Conservation (phyloP, 1,139 yeast species). For the Diutina sp. region DNA sequence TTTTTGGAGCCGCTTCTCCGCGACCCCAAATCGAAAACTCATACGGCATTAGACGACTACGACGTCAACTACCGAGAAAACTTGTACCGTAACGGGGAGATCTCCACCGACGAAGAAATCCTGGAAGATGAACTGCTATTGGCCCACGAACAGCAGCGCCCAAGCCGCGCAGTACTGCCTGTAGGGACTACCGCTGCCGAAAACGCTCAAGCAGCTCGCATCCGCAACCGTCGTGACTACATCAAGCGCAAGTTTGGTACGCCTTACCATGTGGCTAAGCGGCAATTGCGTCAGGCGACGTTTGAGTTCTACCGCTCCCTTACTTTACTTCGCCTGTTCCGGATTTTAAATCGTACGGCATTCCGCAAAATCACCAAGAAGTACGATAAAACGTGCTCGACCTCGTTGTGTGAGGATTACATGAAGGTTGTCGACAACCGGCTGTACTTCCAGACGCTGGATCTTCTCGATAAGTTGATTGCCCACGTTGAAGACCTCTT, state of each 20-base stretch:
- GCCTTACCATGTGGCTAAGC: slow-evolving; percentile 49
- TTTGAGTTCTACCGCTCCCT: slow-evolving; percentile 71
- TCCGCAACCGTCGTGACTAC: not conserved
- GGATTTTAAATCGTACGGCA: slow-evolving; percentile 73
- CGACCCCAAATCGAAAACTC: not conserved
- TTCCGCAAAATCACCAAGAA: slow-evolving; percentile 82
- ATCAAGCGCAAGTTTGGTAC: not conserved
- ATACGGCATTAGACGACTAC: slow-evolving; percentile 3
- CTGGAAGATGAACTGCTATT: not conserved
- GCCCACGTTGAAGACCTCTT: slow-evolving; percentile 56
- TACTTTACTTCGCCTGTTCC: slow-evolving; percentile 65
- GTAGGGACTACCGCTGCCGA: not conserved
- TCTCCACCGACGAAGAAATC: slow-evolving; percentile 6
- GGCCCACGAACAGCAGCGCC: not conserved
- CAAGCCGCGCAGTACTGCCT: not conserved
- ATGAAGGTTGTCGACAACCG: slow-evolving; percentile 44
- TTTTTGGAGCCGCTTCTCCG: slow-evolving; percentile 20
- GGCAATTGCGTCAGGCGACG: slow-evolving; percentile 65
- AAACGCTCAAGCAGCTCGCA: not conserved
- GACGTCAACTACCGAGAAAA: slow-evolving; percentile 28
- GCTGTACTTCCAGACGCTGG: slow-evolving; percentile 52
- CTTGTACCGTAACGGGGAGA: slow-evolving; percentile 25
- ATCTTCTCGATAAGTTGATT: slow-evolving; percentile 49
- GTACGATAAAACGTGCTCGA: slow-evolving; percentile 61
- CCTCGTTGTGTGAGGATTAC: slow-evolving; percentile 36